Evolutionary conservation across 1,284 basidiomycete species (phyloP).

Genomic region (Xerocomus minutiporus): DNA sequence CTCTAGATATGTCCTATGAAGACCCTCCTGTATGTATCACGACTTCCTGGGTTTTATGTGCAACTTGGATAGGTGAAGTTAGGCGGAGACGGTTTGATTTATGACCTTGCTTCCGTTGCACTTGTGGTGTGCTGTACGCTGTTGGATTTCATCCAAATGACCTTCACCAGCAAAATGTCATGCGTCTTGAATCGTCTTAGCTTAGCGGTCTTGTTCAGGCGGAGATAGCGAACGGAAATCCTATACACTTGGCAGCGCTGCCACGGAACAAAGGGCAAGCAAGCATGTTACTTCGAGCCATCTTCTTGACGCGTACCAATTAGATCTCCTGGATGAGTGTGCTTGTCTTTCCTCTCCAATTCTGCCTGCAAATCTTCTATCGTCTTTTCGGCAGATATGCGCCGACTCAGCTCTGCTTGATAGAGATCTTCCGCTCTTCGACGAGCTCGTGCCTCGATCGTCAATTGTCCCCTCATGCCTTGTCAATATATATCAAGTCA

Average conservation of each 20-base stretch:
- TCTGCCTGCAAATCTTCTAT: conserved; percentile 13
- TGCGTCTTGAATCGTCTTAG: too few species aligned
- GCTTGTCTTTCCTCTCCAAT: conserved; percentile 6
- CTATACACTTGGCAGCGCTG: too few species aligned
- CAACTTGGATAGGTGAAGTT: not conserved
- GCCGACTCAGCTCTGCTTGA: conserved; percentile 22
- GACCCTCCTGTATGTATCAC: conserved; percentile 22
- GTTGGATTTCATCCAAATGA: too few species aligned
- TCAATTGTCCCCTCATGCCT: conserved; percentile 37
- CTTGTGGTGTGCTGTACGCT: too few species aligned
- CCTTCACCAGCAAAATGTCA: too few species aligned
- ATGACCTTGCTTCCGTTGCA: too few species aligned
- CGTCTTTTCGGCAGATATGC: conserved; percentile 21
- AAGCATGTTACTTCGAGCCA: not conserved
- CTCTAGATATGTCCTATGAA: conserved; percentile 20
- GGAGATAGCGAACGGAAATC: too few species aligned
- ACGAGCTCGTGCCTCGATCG: conserved; percentile 31
- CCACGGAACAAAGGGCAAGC: not conserved
- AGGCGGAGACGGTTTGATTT: not conserved
- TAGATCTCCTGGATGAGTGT: not conserved
- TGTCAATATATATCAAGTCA: conserved; percentile 9
- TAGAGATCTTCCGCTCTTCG: conserved; percentile 31
- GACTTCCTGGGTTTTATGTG: not conserved
- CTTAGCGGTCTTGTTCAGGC: too few species aligned
- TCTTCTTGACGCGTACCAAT: not conserved